Conservation (phyloP, 495 filamentous ascomycete genomes). For the Penicillium goetzii region DNA sequence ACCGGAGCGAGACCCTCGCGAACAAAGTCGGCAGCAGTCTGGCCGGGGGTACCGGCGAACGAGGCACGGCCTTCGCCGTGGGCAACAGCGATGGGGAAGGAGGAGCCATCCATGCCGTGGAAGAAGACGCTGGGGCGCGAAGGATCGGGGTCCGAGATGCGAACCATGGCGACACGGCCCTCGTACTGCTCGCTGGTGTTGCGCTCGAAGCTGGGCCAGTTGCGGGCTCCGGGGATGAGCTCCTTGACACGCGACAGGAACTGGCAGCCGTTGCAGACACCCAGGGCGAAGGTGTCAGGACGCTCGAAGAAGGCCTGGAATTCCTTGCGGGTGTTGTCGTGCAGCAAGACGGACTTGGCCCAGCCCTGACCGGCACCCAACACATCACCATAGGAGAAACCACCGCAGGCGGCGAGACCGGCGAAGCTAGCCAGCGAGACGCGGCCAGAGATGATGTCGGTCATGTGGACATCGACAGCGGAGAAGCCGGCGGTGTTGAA, state of each 20-base stretch:
- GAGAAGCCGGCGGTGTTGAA: slow-evolving; percentile 92
- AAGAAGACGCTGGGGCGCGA: slow-evolving; percentile 79
- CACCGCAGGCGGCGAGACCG: slow-evolving; percentile 91
- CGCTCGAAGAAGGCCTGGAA: slow-evolving; percentile 88
- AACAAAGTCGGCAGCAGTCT: slow-evolving; percentile 54
- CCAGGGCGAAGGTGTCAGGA: slow-evolving; percentile 86
- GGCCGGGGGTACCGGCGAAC: slow-evolving; percentile 57
- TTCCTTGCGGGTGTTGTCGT: slow-evolving; percentile 72
- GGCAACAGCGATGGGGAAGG: slow-evolving; percentile 83
- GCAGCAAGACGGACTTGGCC: slow-evolving; percentile 91
- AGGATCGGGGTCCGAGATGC: slow-evolving; percentile 64
- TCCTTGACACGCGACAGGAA: slow-evolving; percentile 84
- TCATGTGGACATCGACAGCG: slow-evolving; percentile 95
- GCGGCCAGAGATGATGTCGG: slow-evolving; percentile 78
- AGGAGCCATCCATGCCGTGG: slow-evolving; percentile 83
- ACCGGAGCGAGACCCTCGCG: slow-evolving; percentile 68
- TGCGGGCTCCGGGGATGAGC: slow-evolving; percentile 80
- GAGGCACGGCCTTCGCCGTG: slow-evolving; percentile 90
- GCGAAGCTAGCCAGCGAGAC: slow-evolving; percentile 78
- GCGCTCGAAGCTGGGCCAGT: slow-evolving; percentile 87
- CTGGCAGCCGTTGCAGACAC: slow-evolving; percentile 98
- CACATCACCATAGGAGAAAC: slow-evolving; percentile 97
- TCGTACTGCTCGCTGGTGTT: slow-evolving; percentile 94
- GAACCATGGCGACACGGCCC: slow-evolving; percentile 86
- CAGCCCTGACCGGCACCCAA: slow-evolving; percentile 93